phyloP scores from a whole-genome alignment of 2,329 filamentous ascomycete genomes.

The Cladosporium sp. region DNA sequence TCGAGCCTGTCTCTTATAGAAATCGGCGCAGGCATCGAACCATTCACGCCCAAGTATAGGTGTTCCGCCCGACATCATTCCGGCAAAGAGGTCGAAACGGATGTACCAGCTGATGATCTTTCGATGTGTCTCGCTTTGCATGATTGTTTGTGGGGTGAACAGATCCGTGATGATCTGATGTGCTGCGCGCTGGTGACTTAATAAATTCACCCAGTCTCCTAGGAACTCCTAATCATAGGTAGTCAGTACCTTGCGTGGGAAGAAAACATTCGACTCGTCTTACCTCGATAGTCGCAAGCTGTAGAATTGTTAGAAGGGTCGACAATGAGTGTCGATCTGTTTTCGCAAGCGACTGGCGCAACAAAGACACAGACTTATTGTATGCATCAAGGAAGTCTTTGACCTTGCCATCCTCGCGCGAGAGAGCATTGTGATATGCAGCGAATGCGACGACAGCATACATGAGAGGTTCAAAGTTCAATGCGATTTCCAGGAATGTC shows the following conservation, averaged over 20 bases:
- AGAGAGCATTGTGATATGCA: constrained; percentile 79
- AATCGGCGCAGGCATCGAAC: constrained; percentile 68
- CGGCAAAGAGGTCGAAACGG: constrained; percentile 82
- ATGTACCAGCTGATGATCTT: constrained; percentile 86
- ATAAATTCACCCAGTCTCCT: constrained; percentile 91
- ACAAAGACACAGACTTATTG: constrained; percentile 77
- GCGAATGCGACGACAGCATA: constrained; percentile 87
- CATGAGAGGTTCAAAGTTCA: constrained; percentile 77
- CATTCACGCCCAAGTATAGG: constrained; percentile 75
- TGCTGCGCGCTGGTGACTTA: constrained; percentile 90
- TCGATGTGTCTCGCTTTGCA: constrained; percentile 69
- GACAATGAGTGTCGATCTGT: constrained; percentile 71
- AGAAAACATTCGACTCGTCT: constrained; percentile 27
- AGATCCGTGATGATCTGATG: constrained; percentile 76
- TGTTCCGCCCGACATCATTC: constrained; percentile 77
- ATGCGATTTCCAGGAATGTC: constrained; percentile 70
- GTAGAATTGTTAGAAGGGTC: constrained; percentile 83
- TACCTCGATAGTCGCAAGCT: constrained; percentile 92
- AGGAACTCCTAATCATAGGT: constrained; percentile 73
- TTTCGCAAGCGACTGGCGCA: constrained; percentile 71
- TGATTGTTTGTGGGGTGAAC: constrained; percentile 74
- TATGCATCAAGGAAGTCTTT: constrained; percentile 86
- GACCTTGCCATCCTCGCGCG: constrained; percentile 70
- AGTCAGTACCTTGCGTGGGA: neutral
- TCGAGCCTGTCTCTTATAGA: constrained; percentile 61